Evolutionary conservation across 345 rosid genomes (phyloP), one percentile per base, ranked within the genome.

Genomic region (Lagerstroemia speciosa): DNA sequence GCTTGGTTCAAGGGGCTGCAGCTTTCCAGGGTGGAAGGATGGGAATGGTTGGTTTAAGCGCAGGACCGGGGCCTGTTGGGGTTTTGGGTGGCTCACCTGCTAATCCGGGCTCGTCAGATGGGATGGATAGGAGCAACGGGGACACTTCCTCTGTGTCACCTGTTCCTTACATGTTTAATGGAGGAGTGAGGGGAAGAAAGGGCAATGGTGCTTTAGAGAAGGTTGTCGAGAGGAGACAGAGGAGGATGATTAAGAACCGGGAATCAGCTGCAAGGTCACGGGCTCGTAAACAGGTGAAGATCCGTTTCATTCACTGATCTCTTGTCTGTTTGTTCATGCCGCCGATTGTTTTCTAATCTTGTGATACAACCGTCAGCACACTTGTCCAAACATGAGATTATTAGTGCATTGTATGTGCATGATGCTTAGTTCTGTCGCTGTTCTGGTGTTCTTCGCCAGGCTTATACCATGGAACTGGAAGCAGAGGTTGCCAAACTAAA

Each of bases 261-360:
- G 98, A 94, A 76, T 91, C 99, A 22, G 99, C 99, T 81, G 98
- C 99, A 41, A 83, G 98, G 69, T 94, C 99, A 36, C 88, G 99
- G 8, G 99, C 99, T 73, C 99, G 99, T 53, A 94, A 94, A 80
- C 99, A 94, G 87, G 99, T 91, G 73, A 83, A 72, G 74, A 53
- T 58, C 33, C 1, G 34, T 15, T 26, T 30, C 6, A 58, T 27
- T 55, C 63, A 58, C 19, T 11, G 7, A 58, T 30, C 63, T 58
- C 33, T 48, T 48, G 6, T n/a, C n/a, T n/a, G n/a, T n/a, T n/a
- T 43, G 6, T 29, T 16, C 34, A n/a, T n/a, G n/a, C n/a, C n/a
- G n/a, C n/a, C n/a, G n/a, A n/a, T n/a, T n/a, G n/a, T n/a, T n/a
- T n/a, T n/a, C n/a, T n/a, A n/a, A n/a, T n/a, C n/a, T n/a, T n/a